Evolutionary conservation across 2,329 filamentous ascomycete species (phyloP), one percentile per base, ranked within the genome.

Genomic region (Ceratocystis huliohia): DNA sequence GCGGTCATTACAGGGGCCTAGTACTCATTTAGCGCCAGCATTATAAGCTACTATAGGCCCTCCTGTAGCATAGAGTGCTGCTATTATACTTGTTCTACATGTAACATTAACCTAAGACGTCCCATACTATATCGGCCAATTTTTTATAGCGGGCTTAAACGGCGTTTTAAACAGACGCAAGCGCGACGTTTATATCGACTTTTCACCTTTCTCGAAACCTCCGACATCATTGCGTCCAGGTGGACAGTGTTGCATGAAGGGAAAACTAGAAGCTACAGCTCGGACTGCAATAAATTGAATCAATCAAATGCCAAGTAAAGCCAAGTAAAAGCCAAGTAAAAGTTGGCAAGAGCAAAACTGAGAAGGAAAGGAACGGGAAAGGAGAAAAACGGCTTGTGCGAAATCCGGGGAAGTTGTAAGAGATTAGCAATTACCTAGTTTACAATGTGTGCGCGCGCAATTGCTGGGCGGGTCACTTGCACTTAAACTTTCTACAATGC

Each of bases 381-480:
- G 46, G 46, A 15, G 4, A n/a, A 22, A 25, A 13, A 0, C 25
- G 53, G 53, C 15, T 33, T n/a, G 53, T 59, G 53, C 53, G 33
- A 59, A 59, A 59, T 59, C 53, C 17, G 53, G 53, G 53, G 53
- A 59, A 59, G 33, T 28, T 30, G 33, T n/a, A 20, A 28, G 28
- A 59, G 17, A 59, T 59, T 33, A 10, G 53, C 53, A 17, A 7
- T 59, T 25, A 7, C 10, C 2, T 30, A 13, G 17, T n/a, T 3
- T 33, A 17, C 25, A 57, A 28, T 15, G 25, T 53, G 48, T 8
- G 8, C 22, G 22, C n/a, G 13, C 22, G 22, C n/a, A 10, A 57
- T 5, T 13, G 1, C 46, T 22, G 6, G n/a, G 46, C 22, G 17
- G 17, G n/a, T 2, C 22, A 22, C 46, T 50, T 50, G n/a, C 8